Percentiles rank a stretch among this genome's conserved stretches.
Evolutionary conservation across 192 early-diverging fungal genomes (phyloP).

Genomic region (Coemansia sp.): DNA sequence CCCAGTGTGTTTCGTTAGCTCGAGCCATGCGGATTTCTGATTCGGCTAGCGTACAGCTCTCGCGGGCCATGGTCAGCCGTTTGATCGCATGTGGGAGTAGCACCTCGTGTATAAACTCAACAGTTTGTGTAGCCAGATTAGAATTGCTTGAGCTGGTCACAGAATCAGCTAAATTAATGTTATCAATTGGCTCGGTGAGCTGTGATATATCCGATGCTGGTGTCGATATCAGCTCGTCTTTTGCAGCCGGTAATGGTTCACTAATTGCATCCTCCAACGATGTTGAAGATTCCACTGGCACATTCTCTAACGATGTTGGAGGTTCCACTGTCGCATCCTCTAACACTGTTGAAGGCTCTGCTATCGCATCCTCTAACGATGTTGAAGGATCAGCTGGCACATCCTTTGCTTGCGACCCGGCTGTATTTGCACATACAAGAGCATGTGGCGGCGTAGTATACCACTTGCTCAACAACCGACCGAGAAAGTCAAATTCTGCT

Average conservation of each 20-base stretch:
- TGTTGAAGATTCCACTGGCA: too few species aligned
- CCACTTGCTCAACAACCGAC: slow-evolving; percentile 38
- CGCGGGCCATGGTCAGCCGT: slow-evolving; percentile 30
- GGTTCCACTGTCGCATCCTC: background rate
- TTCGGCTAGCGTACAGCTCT: slow-evolving; percentile 37
- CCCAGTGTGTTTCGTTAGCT: slow-evolving; percentile 33
- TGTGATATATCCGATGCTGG: slow-evolving; percentile 8
- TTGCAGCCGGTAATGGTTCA: background rate
- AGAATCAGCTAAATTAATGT: background rate
- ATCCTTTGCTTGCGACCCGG: background rate
- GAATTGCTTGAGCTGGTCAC: background rate
- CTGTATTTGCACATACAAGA: background rate
- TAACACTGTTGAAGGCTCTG: too few species aligned
- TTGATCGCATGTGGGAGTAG: slow-evolving; percentile 49
- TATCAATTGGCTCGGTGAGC: slow-evolving; percentile 2
- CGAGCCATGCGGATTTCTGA: slow-evolving; percentile 33
- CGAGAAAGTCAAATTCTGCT: slow-evolving; percentile 51
- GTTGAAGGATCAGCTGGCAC: too few species aligned
- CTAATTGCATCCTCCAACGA: background rate
- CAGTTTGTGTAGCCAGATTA: background rate
- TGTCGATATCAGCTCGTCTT: background rate
- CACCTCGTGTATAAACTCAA: slow-evolving; percentile 49
- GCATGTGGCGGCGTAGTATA: slow-evolving; percentile 32
- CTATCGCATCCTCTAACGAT: background rate
- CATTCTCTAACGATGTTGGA: too few species aligned